Evolutionary conservation across 1,284 basidiomycete species (phyloP).

Genomic region (Pseudozyma sp.): DNA sequence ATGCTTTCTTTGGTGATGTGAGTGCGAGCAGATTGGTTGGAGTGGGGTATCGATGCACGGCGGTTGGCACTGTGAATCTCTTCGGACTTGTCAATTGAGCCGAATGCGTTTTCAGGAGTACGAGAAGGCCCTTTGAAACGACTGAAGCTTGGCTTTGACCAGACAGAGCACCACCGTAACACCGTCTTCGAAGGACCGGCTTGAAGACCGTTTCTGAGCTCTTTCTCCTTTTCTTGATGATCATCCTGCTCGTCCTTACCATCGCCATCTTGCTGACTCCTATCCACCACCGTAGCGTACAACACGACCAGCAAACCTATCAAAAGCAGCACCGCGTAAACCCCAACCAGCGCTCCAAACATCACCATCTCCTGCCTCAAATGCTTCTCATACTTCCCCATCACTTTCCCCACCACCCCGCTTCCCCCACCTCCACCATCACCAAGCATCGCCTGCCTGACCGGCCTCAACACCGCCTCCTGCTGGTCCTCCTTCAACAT

Average conservation of each 20-base stretch:
- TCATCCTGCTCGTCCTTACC: not conserved
- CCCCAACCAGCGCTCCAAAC: constrained; percentile 81
- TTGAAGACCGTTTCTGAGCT: constrained; percentile 8
- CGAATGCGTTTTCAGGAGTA: not conserved
- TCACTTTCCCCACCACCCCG: constrained; percentile 80
- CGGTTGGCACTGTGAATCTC: not conserved
- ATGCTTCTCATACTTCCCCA: constrained; percentile 78
- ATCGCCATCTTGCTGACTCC: not conserved
- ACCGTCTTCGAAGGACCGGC: not conserved
- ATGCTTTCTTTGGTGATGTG: constrained; percentile 37
- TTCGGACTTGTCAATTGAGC: not conserved
- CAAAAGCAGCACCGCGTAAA: constrained; percentile 82
- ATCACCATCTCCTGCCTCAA: constrained; percentile 83
- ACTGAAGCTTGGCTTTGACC: not conserved
- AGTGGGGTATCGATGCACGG: constrained; percentile 5
- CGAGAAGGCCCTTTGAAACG: constrained; percentile 1
- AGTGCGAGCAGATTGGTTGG: constrained; percentile 2
- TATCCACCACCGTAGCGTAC: constrained; percentile 63
- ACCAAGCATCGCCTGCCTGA: constrained; percentile 22
- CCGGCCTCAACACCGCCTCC: constrained; percentile 74
- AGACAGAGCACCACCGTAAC: not conserved
- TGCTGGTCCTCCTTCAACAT: constrained; percentile 78
- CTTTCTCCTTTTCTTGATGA: constrained; percentile 4
- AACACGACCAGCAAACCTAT: constrained; percentile 77
- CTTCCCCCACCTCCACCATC: constrained; percentile 61